Evolutionary conservation across 176 grass and related monocot species (phyloP), one percentile per base, ranked within the genome.

Genomic region (Avena sativa): DNA sequence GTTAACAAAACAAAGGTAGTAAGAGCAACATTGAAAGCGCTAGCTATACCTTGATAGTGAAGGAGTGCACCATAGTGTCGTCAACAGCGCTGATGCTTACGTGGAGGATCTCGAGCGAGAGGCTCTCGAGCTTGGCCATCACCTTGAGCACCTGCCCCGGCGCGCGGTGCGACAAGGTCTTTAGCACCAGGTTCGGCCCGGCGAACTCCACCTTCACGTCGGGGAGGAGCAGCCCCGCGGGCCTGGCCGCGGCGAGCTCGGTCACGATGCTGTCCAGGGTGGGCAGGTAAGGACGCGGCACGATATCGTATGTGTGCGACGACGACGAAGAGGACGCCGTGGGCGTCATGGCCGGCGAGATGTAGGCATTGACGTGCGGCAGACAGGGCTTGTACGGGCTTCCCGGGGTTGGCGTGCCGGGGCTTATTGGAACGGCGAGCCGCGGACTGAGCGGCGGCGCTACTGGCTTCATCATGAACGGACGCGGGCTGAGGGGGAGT

Each of bases 121-220:
- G 88, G 9, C 60, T 83, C 86, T 98, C 96, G 9, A 98, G 92
- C 8, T 87, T 88, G 8, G 90, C 79, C 73, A 98, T 92, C 70
- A 95, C 89, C 81, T 92, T 98, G 20, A 91, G 60, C 7, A 76
- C 81, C 82, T 98, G 96, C 12, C 91, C 90, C 3, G 84, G 93
- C 53, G 88, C 83, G 12, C 81, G 88, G 53, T 87, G 91, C 61
- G 93, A 98, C 56, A 89, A 81, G 6, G 96, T 98, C 88, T 85
- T 92, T 38, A 98, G 81, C 64, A 98, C 81, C 34, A 98, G 86
- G 89, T 98, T 95, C 3, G 96, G 73, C 9, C 96, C 93, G 10
- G 93, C 59, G 68, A 98, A 98, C 90, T 98, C 93, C 89, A 98
- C 91, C 59, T 88, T 88, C 30, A 98, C 93, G 6, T 98, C 91